Percentiles rank a stretch among this genome's conserved stretches.
These are phyloP conservation scores for Lindgomyces ingoldianus DNA, from an alignment of 495 filamentous ascomycete species.

Conservation along the genomic window DNA sequence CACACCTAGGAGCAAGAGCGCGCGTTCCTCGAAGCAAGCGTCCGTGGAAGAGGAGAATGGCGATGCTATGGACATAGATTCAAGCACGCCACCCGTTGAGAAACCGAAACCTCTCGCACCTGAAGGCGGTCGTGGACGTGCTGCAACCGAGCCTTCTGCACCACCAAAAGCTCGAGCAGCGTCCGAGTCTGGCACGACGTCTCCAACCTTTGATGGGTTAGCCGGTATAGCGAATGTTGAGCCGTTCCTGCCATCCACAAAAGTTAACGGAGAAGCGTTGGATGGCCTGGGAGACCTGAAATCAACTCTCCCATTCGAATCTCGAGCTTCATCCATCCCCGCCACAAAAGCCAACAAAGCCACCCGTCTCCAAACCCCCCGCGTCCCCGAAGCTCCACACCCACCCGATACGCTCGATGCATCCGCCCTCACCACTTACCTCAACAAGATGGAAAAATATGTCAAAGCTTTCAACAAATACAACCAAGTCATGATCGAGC, in stretches of 20 bases:
- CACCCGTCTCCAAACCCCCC: conserved; percentile 58
- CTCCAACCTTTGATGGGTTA: conserved; percentile 14
- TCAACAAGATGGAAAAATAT: conserved; percentile 64
- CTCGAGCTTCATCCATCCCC: conserved; percentile 55
- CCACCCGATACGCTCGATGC: conserved; percentile 46
- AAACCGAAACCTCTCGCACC: conserved; percentile 5
- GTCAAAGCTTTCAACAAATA: conserved; percentile 68
- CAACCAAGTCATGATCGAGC: conserved; percentile 62
- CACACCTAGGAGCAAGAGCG: conserved; percentile 11
- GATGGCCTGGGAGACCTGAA: conserved; percentile 64
- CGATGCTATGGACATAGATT: conserved; percentile 49
- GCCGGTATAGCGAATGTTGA: conserved; percentile 47
- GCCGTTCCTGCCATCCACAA: conserved; percentile 57
- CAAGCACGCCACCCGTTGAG: conserved; percentile 16
- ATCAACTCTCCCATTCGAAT: conserved; percentile 71
- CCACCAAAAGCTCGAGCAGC: neutral
- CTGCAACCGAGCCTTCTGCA: neutral
- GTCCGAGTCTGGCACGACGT: neutral
- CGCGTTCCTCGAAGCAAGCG: conserved; percentile 21
- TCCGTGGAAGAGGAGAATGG: conserved; percentile 27
- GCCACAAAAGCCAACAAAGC: conserved; percentile 46
- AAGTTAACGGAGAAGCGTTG: conserved; percentile 55
- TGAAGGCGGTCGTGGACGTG: neutral
- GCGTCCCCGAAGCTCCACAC: conserved; percentile 58
- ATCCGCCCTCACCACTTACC: conserved; percentile 58